Evolutionary conservation across 2,329 filamentous ascomycete genomes (phyloP).

Genomic region (Sporothrix mexicana): DNA sequence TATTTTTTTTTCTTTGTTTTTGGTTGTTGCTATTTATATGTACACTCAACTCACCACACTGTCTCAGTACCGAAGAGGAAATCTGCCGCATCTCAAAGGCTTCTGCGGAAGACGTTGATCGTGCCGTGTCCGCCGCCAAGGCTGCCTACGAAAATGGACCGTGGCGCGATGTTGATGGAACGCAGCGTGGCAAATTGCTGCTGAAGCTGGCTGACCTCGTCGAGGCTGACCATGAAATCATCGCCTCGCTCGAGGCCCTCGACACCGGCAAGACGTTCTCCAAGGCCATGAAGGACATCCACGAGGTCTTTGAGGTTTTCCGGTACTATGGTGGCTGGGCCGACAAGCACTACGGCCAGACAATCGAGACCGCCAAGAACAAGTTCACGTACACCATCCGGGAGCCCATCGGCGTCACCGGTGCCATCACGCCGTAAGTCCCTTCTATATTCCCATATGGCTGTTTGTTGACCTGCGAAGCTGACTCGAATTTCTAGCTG

Average conservation of each 20-base stretch:
- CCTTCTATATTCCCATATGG: too few species aligned
- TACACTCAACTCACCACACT: not conserved
- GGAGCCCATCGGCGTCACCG: slow-evolving; percentile 73
- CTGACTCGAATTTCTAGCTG: slow-evolving; percentile 43
- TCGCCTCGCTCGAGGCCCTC: slow-evolving; percentile 48
- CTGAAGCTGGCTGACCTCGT: slow-evolving; percentile 52
- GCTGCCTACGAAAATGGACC: slow-evolving; percentile 27
- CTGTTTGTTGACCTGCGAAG: too few species aligned
- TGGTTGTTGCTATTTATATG: too few species aligned
- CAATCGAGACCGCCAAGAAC: slow-evolving; percentile 64
- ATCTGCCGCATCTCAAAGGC: slow-evolving; percentile 32
- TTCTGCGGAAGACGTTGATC: slow-evolving; percentile 34
- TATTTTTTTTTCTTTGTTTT: too few species aligned
- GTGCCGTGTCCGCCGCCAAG: slow-evolving; percentile 35
- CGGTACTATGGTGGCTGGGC: slow-evolving; percentile 78
- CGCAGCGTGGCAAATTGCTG: slow-evolving; percentile 48
- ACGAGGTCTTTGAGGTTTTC: slow-evolving; percentile 48
- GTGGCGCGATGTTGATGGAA: slow-evolving; percentile 29
- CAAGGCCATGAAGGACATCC: slow-evolving; percentile 12
- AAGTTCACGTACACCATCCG: slow-evolving; percentile 73
- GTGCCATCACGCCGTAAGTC: slow-evolving; percentile 67
- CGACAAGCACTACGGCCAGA: slow-evolving; percentile 73
- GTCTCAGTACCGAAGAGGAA: slow-evolving; percentile 28
- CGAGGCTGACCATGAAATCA: slow-evolving; percentile 44
- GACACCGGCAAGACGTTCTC: not conserved